Evolutionary conservation across 371 early-diverging fungal species (phyloP), one percentile per base, ranked within the genome.

Genomic region (Chytridium lagenaria): DNA sequence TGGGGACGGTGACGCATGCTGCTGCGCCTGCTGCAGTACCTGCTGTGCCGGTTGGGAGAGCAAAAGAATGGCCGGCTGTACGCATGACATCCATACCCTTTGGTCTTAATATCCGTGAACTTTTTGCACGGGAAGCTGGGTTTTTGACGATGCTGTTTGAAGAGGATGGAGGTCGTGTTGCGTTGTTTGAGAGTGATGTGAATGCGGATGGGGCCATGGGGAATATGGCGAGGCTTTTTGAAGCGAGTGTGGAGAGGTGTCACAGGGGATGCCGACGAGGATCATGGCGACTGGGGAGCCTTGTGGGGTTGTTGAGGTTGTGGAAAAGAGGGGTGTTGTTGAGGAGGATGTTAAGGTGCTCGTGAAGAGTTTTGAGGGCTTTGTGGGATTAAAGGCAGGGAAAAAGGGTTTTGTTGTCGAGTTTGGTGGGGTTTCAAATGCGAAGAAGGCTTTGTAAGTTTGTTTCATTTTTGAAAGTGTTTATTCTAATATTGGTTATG

Each of bases 401-500:
- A 39, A 23, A 2, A 40, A 40, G 12, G 33, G 16, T 10, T 12
- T 15, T 7, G 7, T 26, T 55, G 70, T 50, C 38, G 5, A n/a
- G 7, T 70, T 70, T n/a, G 16, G 34, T 33, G 19, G 33, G 2
- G 39, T 70, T 7, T 34, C 70, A 7, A 2, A 40, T 16, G 61
- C 70, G 34, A 70, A 59, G 61, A 70, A 59, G 31, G 70, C 70
- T 7, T 28, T 70, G 70, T 70, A 50, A 70, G 70, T 40, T 23
- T 16, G 3, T 50, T 12, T 68, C n/a, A n/a, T n/a, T 55, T n/a
- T 49, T 49, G 34, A 19, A 44, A 19, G 26, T 28, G 26, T 10
- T 26, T 16, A 55, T 7, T 16, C 26, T 26, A 7, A 15, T 55
- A 26, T 5, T 26, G 26, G 55, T 10, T 55, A 7, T 55, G 7